Evolutionary conservation across 2,329 filamentous ascomycete species (phyloP).

Genomic region (Eurotiales sp.): DNA sequence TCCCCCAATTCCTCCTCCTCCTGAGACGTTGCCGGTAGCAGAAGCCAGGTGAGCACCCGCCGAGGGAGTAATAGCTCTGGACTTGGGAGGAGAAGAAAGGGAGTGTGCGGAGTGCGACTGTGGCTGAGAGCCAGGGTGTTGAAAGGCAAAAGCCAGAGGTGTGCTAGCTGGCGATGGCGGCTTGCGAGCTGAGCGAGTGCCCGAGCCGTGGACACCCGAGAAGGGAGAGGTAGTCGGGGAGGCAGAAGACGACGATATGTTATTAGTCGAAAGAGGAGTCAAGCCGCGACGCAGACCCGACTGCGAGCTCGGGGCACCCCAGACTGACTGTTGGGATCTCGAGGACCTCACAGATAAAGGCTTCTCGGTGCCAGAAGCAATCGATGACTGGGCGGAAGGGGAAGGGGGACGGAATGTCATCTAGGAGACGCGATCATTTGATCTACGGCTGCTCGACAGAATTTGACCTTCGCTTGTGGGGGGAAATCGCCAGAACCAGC

Average conservation of each 20-base stretch:
- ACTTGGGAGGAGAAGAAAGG: conserved; percentile 53
- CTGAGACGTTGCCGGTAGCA: conserved; percentile 51
- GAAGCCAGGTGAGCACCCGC: conserved; percentile 55
- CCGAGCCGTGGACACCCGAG: conserved; percentile 50
- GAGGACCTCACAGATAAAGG: conserved; percentile 42
- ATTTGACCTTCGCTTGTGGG: conserved; percentile 13
- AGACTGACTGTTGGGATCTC: conserved; percentile 52
- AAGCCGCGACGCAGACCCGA: conserved; percentile 54
- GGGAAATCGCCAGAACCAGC: conserved; percentile 9
- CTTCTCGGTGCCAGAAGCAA: conserved; percentile 49
- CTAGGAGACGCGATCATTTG: conserved; percentile 53
- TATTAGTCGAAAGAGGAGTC: conserved; percentile 56
- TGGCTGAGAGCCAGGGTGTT: conserved; percentile 54
- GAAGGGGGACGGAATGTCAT: conserved; percentile 55
- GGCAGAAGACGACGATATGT: conserved; percentile 45
- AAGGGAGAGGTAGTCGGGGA: conserved; percentile 52
- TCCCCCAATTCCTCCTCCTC: conserved; percentile 48
- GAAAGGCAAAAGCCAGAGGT: conserved; percentile 53
- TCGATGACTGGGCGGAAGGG: conserved; percentile 50
- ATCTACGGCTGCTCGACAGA: conserved; percentile 33
- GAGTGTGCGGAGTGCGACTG: conserved; percentile 47
- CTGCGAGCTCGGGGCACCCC: conserved; percentile 54
- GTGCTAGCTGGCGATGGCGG: conserved; percentile 54
- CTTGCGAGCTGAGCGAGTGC: conserved; percentile 49
- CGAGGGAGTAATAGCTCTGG: conserved; percentile 53